These are phyloP conservation scores for Yamadazyma insecticola DNA, from an alignment of 805 yeast species.

Conservation along the genomic window DNA sequence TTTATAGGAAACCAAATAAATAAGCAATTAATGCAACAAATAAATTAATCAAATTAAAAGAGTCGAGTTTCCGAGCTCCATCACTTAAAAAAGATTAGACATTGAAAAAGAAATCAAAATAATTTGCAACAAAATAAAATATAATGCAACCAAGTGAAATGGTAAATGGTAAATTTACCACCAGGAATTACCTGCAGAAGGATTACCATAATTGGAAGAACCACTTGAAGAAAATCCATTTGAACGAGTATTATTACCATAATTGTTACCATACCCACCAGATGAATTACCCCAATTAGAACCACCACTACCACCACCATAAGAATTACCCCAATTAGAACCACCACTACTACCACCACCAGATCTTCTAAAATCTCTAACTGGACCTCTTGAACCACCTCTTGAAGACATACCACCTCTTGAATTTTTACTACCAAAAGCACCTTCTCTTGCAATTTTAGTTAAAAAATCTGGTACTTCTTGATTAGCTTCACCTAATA, in stretches of 20 bases:
- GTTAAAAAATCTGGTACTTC: slow-evolving; percentile 90
- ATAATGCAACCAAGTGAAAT: slow-evolving; percentile 8
- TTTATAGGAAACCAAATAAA: slow-evolving; percentile 15
- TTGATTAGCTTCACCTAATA: slow-evolving; percentile 94
- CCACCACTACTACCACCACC: slow-evolving; percentile 34
- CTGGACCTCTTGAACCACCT: slow-evolving; percentile 27
- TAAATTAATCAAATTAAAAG: slow-evolving; percentile 5
- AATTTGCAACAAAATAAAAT: background rate
- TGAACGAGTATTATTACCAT: slow-evolving; percentile 10
- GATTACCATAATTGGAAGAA: slow-evolving; percentile 16
- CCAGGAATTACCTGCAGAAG: slow-evolving; percentile 34
- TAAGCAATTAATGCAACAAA: slow-evolving; percentile 21
- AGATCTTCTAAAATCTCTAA: slow-evolving; percentile 51
- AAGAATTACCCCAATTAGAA: slow-evolving; percentile 12
- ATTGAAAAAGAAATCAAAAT: slow-evolving; percentile 6
- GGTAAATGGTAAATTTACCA: slow-evolving; percentile 24
- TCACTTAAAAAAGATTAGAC: slow-evolving; percentile 10
- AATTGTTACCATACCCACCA: slow-evolving; percentile 14
- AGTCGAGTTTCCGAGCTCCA: background rate
- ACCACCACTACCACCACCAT: slow-evolving; percentile 18
- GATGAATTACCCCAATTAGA: slow-evolving; percentile 14
- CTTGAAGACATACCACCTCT: slow-evolving; percentile 48
- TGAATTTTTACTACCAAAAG: slow-evolving; percentile 43
- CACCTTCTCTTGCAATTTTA: slow-evolving; percentile 72
- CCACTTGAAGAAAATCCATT: slow-evolving; percentile 3